These are phyloP conservation scores for Tolypocladium nubicola DNA, from an alignment of 2,329 filamentous ascomycete species.

Conservation along the genomic window DNA sequence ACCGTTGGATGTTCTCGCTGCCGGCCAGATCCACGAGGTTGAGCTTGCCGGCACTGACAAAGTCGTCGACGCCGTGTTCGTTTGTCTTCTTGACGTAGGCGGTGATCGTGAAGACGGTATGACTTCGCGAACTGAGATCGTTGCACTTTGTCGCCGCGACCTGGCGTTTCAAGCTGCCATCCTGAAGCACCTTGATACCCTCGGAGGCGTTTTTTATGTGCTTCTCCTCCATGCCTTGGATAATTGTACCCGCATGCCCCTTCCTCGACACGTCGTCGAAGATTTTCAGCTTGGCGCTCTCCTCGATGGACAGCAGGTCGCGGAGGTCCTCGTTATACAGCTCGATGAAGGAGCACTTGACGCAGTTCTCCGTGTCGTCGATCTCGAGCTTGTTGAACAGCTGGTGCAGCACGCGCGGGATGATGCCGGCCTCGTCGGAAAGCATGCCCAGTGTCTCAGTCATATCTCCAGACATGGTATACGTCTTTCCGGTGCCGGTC, in stretches of 20 bases:
- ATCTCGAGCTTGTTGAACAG: slow-evolving; percentile 77
- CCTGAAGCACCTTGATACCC: slow-evolving; percentile 79
- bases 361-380: slow-evolving; percentile 71
- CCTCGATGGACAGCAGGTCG: slow-evolving; percentile 75
- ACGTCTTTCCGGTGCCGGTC: slow-evolving; percentile 96
- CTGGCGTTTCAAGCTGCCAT: slow-evolving; percentile 86
- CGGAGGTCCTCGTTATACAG: slow-evolving; percentile 96
- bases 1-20: slow-evolving; percentile 95
- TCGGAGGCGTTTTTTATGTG: slow-evolving; percentile 78
- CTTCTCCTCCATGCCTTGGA: slow-evolving; percentile 96
- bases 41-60: slow-evolving; percentile 81
- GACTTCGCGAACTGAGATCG: slow-evolving; percentile 90
- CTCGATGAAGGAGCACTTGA: slow-evolving; percentile 98
- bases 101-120: slow-evolving; percentile 95
- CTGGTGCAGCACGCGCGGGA: slow-evolving; percentile 79
- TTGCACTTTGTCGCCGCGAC: slow-evolving; percentile 99
- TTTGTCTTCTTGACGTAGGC: slow-evolving; percentile 75
- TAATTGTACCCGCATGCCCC: slow-evolving; percentile 73
- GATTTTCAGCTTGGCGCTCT: slow-evolving; percentile 82
- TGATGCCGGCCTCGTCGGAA: slow-evolving; percentile 88
- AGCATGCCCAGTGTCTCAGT: slow-evolving; percentile 74
- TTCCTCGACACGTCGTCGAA: slow-evolving; percentile 84
- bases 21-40: slow-evolving; percentile 95
- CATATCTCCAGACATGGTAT: slow-evolving; percentile 99
- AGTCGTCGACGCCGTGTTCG: slow-evolving; percentile 80